Conservation (phyloP, 75 land plant species). For the Sequoiadendron giganteum region DNA sequence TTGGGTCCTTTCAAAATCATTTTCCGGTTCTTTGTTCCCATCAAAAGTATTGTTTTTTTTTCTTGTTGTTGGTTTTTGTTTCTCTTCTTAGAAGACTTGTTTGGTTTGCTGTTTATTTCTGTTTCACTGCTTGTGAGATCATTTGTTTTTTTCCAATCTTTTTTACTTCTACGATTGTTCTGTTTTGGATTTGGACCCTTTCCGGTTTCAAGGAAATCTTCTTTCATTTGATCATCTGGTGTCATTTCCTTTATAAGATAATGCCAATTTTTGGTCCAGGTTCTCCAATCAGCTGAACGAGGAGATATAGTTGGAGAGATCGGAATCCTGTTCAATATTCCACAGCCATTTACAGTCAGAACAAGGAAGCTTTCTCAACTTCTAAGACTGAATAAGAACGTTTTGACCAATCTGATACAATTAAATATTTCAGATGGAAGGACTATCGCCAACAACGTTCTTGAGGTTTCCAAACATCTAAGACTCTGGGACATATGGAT, state of each 20-base stretch:
- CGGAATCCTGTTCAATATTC: constrained; percentile 59
- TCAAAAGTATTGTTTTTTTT: too few relatives aligned
- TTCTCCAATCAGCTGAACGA: not conserved
- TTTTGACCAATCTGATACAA: constrained; percentile 47
- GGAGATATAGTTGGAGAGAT: constrained; percentile 56
- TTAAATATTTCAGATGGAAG: constrained; percentile 44
- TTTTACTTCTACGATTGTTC: too few relatives aligned
- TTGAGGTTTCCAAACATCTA: constrained; percentile 36
- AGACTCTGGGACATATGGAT: not conserved
- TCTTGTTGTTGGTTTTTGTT: too few relatives aligned
- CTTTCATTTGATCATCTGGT: not conserved
- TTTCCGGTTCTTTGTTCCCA: too few relatives aligned
- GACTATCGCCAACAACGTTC: constrained; percentile 39
- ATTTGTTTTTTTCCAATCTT: too few relatives aligned
- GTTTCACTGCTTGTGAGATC: too few relatives aligned
- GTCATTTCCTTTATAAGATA: not conserved
- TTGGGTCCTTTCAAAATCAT: too few relatives aligned
- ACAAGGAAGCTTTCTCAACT: constrained; percentile 53
- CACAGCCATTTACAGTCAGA: constrained; percentile 73
- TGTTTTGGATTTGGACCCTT: too few relatives aligned
- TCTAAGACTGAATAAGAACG: constrained; percentile 48
- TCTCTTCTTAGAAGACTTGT: too few relatives aligned
- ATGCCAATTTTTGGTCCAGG: not conserved
- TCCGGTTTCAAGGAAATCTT: not conserved
- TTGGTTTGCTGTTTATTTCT: too few relatives aligned